Evolutionary conservation across 2,329 filamentous ascomycete genomes (phyloP), one percentile per base, ranked within the genome.

Genomic region (Parastagonospora nodorum): DNA sequence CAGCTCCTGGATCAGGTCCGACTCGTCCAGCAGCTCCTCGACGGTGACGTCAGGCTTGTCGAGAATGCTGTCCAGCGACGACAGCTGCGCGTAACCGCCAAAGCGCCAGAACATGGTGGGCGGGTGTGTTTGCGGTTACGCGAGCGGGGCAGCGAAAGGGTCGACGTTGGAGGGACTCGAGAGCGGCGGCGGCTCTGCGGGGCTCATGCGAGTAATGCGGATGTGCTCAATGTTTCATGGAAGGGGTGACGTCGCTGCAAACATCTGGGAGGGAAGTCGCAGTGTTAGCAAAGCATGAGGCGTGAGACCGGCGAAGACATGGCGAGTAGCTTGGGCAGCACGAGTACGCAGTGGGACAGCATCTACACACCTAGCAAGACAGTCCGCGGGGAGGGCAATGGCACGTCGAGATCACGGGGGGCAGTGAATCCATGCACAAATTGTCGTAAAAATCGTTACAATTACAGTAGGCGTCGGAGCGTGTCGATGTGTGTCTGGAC

Each of bases 81-180:
- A 97, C 78, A 96, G 89, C 83, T 91, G 96, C 82, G 92, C 90
- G 83, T 97, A 97, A 72, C 92, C 92, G 83, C 94, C 93, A 83
- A 97, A 99, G 79, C 93, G 89, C 94, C 94, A 99, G 79, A 99
- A 99, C 94, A 99, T 99, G 81, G 77, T 93, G 87, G 69, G 71
- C 46, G 38, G 55, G 35, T 45, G 61, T 57, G 56, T 51, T 41
- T 50, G 57, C 53, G 57, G 53, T 59, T 64, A 60, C 57, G 50
- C 54, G 52, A 57, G 68, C 60, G 63, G 69, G 64, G 64, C 60
- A 66, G 52, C 53, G 51, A 52, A 58, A 45, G 45, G 46, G 58
- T 57, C 60, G 59, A 53, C 56, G 45, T 47, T 50, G 53, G 57
- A 49, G 58, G 55, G 55, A 63, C 62, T 68, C 62, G 63, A 61